phyloP scores from a whole-genome alignment of 2,329 filamentous ascomycete genomes.

The Ceratocystis eucalypticola region DNA sequence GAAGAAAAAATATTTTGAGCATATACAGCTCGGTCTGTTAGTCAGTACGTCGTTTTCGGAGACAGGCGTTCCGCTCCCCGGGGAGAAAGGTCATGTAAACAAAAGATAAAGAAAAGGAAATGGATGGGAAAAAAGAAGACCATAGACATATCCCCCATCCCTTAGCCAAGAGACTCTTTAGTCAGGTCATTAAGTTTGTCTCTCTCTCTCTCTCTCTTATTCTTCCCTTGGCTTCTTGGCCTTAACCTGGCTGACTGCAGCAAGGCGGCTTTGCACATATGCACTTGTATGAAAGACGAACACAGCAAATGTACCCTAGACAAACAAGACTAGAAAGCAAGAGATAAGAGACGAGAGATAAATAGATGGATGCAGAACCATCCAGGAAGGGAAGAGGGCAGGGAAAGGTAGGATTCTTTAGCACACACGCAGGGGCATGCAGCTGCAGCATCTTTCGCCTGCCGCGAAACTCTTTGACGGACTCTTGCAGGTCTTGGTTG shows the following conservation, averaged over 20 bases:
- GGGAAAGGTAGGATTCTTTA: neutral
- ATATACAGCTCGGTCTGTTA: neutral
- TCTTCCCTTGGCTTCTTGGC: too few relatives aligned
- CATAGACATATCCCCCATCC: neutral
- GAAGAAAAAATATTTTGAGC: neutral
- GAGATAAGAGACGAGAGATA: too few relatives aligned
- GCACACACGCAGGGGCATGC: conserved; percentile 1
- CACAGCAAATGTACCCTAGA: neutral
- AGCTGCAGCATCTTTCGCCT: conserved; percentile 2
- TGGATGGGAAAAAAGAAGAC: neutral
- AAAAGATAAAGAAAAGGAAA: neutral
- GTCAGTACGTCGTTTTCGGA: conserved; percentile 1
- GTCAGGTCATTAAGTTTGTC: neutral
- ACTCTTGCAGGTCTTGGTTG: neutral
- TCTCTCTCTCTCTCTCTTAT: neutral
- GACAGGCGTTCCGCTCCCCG: conserved; percentile 5
- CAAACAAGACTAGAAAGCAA: neutral
- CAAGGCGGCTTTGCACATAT: neutral
- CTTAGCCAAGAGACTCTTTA: neutral
- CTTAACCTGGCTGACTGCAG: neutral
- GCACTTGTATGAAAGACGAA: neutral
- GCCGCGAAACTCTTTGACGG: conserved; percentile 1
- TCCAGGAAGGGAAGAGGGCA: too few relatives aligned
- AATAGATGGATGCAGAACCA: too few relatives aligned
- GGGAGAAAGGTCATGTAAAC: conserved; percentile 9